Base-by-base conservation (phyloP, 352 stramenopile species). In the Pythium folliculosum region DNA sequence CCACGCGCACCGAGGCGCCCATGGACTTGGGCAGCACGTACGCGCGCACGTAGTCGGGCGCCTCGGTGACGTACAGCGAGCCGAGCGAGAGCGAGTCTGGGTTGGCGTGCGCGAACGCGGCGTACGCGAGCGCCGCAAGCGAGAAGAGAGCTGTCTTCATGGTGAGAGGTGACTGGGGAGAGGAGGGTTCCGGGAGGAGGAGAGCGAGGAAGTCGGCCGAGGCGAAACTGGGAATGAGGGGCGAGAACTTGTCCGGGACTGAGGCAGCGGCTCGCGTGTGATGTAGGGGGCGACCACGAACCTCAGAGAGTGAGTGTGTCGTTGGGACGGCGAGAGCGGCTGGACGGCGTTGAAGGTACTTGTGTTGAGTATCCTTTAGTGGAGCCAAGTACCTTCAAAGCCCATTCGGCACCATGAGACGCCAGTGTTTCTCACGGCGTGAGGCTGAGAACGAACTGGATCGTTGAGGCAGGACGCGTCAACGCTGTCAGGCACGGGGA, bases 11-110 rank as follows among this genome's bases (percentile, higher is more conserved):
- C 23, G 23, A 55, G 22, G 38, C 14, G 5, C 19, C 21, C 2
- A 48, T 30, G 1, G 17, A 19, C 27, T 86, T 86, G 52, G 76
- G 78, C 60, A 86, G 63, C 35, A 86, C 76, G 54, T 86, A 86
- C 9, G 78, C 60, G 8, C 74, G 74, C 5, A 82, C 61, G 19
- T 76, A 74, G n/a, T 78, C 63, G 10, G 78, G 78, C 0, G 78
- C 69, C 17, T 77, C 68, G 50, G 79, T 69, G 23, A 86, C 78
- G 54, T 81, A 69, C 55, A 86, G 71, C 35, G 78, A 65, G 47
- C 40, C n/a, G 17, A 17, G 7, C 5, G 40, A 43, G 25, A 55
- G 27, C 27, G 27, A 3, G 3, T 38, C 43, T 2, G 57, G n/a
- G 0, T 45, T 23, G 52, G 37, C 52, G 30, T 35, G 17, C 14